phyloP scores from a whole-genome alignment of 2,329 filamentous ascomycete genomes.

The Fusarium virguliforme region DNA sequence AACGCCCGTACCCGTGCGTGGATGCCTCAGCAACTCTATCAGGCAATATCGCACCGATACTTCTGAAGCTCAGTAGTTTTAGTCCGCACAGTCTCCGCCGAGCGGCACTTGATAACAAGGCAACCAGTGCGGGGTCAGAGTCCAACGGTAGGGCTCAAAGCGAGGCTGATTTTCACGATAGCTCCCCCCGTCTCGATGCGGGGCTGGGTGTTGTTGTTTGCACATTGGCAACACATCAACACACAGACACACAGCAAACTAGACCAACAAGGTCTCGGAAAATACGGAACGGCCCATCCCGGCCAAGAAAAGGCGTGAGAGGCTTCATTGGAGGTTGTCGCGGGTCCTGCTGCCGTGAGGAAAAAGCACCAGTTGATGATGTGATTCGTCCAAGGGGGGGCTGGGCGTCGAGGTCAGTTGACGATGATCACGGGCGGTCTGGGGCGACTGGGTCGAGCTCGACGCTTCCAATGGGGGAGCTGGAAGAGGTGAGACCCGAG shows the following conservation, averaged over 20 bases:
- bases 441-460: constrained; percentile 31
- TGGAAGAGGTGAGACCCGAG: constrained; percentile 16
- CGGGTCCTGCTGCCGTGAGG: constrained; percentile 5
- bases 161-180: constrained; percentile 37
- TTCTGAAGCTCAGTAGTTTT: neutral
- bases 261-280: constrained; percentile 21
- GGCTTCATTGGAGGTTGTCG: constrained; percentile 11
- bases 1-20: neutral
- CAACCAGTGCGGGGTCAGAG: constrained; percentile 10
- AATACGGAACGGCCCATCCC: constrained; percentile 45
- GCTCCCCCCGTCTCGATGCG: constrained; percentile 4
- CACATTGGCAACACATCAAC: neutral
- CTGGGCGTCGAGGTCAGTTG: constrained; percentile 37
- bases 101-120: constrained; percentile 12
- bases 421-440: constrained; percentile 34
- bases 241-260: constrained; percentile 5
- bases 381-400: constrained; percentile 36
- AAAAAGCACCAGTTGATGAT: constrained; percentile 21
- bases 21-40: constrained; percentile 2
- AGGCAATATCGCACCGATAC: neutral
- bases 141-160: constrained; percentile 24
- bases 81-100: constrained; percentile 1
- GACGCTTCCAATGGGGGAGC: constrained; percentile 15
- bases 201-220: constrained; percentile 1
- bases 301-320: constrained; percentile 23